These are phyloP conservation scores for Nitzschia putrida DNA, from an alignment of 108 stramenopile species.

Conservation along the genomic window DNA sequence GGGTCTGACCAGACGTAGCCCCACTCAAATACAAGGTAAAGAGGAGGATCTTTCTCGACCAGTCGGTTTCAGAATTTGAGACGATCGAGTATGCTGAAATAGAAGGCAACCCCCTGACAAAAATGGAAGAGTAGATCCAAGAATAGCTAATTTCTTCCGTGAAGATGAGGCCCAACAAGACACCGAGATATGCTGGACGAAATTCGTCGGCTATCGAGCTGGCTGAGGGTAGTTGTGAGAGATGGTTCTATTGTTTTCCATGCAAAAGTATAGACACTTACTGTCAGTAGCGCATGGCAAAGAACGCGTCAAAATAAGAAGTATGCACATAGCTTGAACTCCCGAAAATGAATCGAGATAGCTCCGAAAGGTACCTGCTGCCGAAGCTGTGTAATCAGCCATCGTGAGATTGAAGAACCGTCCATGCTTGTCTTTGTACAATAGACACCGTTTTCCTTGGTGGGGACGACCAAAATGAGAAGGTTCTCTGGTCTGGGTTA, in stretches of 20 bases:
- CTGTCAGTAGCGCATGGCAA: constrained; percentile 38
- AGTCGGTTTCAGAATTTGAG: constrained; percentile 49
- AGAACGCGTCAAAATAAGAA: constrained; percentile 45
- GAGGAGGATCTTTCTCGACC: constrained; percentile 50
- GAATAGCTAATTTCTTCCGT: constrained; percentile 57
- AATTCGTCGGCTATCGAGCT: constrained; percentile 14
- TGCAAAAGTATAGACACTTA: not conserved
- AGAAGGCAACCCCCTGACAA: constrained; percentile 54
- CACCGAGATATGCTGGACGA: constrained; percentile 47
- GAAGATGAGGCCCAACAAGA: constrained; percentile 58
- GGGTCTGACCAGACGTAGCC: constrained; percentile 37
- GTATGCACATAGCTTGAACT: constrained; percentile 51
- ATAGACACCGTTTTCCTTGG: constrained; percentile 46
- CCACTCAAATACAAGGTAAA: constrained; percentile 44
- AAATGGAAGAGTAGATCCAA: constrained; percentile 55
- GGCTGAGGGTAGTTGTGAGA: not conserved
- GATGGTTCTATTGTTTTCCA: not conserved
- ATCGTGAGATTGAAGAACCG: constrained; percentile 46
- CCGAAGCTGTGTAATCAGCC: constrained; percentile 26
- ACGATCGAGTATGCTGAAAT: constrained; percentile 52
- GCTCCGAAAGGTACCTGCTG: constrained; percentile 45
- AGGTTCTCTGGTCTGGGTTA: constrained; percentile 7
- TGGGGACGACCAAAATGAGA: not conserved
- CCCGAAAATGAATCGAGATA: constrained; percentile 47
- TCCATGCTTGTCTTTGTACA: constrained; percentile 53